Conservation (phyloP, 805 yeast genomes). For the Yamadazyma paraphyllophila region DNA sequence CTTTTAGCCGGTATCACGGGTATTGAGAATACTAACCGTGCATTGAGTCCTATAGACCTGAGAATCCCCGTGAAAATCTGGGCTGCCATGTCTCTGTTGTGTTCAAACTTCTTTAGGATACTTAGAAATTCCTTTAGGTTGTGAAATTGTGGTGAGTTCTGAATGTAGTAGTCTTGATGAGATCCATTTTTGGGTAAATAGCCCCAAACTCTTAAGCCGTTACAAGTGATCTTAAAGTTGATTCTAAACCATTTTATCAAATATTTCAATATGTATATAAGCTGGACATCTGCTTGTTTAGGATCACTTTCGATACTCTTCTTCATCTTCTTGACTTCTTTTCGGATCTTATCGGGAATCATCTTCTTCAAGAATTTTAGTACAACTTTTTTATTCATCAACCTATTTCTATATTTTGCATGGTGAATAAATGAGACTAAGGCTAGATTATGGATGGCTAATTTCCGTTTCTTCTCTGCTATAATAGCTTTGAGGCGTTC, state of each 20-base stretch:
- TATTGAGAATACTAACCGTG: slow-evolving; percentile 30
- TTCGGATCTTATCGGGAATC: slow-evolving; percentile 21
- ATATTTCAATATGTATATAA: slow-evolving; percentile 30
- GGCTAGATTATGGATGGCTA: slow-evolving; percentile 20
- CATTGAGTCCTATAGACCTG: slow-evolving; percentile 27
- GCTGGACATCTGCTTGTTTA: slow-evolving; percentile 15
- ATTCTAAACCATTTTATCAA: slow-evolving; percentile 33
- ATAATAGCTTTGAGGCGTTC: background rate
- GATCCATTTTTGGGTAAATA: slow-evolving; percentile 18
- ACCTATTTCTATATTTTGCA: slow-evolving; percentile 20
- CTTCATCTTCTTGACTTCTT: slow-evolving; percentile 18
- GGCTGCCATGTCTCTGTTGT: slow-evolving; percentile 34
- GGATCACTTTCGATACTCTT: slow-evolving; percentile 5
- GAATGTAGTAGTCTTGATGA: slow-evolving; percentile 21
- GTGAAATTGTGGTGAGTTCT: slow-evolving; percentile 15
- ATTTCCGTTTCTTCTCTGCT: slow-evolving; percentile 8
- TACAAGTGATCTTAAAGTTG: slow-evolving; percentile 27
- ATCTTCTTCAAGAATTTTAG: slow-evolving; percentile 22
- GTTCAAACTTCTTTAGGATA: slow-evolving; percentile 21
- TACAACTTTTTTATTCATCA: slow-evolving; percentile 19
- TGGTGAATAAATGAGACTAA: slow-evolving; percentile 23
- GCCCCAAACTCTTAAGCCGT: slow-evolving; percentile 31
- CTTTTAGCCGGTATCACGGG: slow-evolving; percentile 22
- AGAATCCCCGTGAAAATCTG: slow-evolving; percentile 30
- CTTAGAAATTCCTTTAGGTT: slow-evolving; percentile 11